Evolutionary conservation across 1,139 yeast species (phyloP), one percentile per base, ranked within the genome.

Genomic region (Yamadazyma diddensiae): DNA sequence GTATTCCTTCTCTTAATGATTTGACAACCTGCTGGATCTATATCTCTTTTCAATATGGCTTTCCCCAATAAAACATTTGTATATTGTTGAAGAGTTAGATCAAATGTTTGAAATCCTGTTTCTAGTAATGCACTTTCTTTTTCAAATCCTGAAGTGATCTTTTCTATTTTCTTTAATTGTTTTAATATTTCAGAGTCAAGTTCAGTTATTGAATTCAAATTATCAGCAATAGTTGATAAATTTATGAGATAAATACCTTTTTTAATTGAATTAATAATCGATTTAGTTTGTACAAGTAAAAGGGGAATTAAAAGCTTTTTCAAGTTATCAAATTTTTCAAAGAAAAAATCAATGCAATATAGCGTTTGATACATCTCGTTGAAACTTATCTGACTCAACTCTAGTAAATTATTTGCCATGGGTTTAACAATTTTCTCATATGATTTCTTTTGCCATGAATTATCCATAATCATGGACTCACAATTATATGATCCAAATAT

Each of bases 51-150:
- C 36, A 69, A 49, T 16, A 69, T 68, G 21, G 71, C 73, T 41
- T 54, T 62, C 2, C 74, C 75, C 27, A 69, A 46, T 7, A 69
- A 50, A 8, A 65, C 49, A 29, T 52, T 52, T 20, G 73, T 65
- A 38, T 68, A 69, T 36, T 57, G 65, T 33, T 50, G 56, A 31
- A 68, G 45, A 12, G 65, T 55, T 3, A 58, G 59, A 35, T 68
- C 65, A 37, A 65, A 59, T 4, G 66, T 53, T 15, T 43, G 37
- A 35, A 60, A 64, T 7, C 62, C 57, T 9, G 58, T 49, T 11
- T 50, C 53, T 14, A 66, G 44, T 9, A 60, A 47, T 8, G 42
- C 28, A 6, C 61, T 43, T 39, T 67, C 73, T 29, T 59, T 46
- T 33, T 64, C 65, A n/a, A 65, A 47, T 20, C 69, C 65, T 14